Evolutionary conservation across 306 rosid species (phyloP).

Genomic region (Trifolium repens): DNA sequence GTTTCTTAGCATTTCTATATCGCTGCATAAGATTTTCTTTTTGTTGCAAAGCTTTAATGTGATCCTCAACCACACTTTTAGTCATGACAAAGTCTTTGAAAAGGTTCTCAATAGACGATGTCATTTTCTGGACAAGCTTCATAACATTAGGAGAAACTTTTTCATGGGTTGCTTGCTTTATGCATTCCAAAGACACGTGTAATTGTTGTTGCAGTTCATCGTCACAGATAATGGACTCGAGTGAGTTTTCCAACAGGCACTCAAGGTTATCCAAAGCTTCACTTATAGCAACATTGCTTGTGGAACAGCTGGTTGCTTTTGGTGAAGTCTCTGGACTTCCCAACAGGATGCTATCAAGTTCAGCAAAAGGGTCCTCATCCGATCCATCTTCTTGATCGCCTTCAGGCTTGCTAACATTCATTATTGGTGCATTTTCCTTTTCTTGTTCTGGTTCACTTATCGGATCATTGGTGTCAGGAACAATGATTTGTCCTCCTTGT

Average conservation of each 20-base stretch:
- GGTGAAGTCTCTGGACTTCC: constrained; percentile 11
- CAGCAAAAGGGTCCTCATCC: constrained; percentile 30
- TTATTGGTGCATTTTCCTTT: constrained; percentile 13
- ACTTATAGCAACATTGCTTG: constrained; percentile 14
- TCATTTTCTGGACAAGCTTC: neutral
- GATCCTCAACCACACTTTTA: constrained; percentile 33
- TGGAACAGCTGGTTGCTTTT: constrained; percentile 3
- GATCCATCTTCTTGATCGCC: constrained; percentile 9
- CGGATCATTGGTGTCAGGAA: constrained; percentile 16
- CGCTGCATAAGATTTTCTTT: constrained; percentile 17
- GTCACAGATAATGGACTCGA: constrained; percentile 26
- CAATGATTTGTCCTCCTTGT: constrained; percentile 14
- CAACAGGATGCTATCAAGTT: constrained; percentile 34
- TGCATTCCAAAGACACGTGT: constrained; percentile 5
- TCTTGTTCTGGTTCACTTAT: constrained; percentile 28
- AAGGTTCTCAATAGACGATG: constrained; percentile 12
- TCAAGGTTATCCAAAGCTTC: constrained; percentile 31
- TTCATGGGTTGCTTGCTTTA: constrained; percentile 13
- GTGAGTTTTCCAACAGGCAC: constrained; percentile 22
- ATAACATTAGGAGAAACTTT: constrained; percentile 26
- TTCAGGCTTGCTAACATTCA: neutral
- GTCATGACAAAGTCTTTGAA: constrained; percentile 16
- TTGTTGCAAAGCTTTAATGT: constrained; percentile 18
- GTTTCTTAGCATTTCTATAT: neutral
- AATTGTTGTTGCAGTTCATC: constrained; percentile 19